Base-by-base conservation (phyloP, 345 rosid species). In the Psidium guajava region DNA sequence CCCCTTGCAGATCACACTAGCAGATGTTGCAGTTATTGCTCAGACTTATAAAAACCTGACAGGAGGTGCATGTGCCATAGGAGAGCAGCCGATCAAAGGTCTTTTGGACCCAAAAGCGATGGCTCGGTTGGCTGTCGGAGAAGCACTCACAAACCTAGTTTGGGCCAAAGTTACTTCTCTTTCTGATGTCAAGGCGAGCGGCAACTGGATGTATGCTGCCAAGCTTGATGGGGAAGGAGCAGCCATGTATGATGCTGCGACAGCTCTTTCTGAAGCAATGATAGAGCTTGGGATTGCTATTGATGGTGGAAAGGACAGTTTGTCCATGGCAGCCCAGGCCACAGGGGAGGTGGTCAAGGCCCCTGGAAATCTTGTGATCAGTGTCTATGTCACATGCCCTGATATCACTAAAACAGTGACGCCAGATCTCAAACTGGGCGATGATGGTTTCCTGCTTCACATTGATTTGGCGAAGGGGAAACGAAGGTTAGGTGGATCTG, bases 191-290 rank as follows among this genome's bases (percentile, higher is more conserved):
- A 97, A 97, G 89, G 98, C 98, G 3, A 97, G 98, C 82, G 98
- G 98, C 50, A 97, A 96, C 86, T 96, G 98, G 99, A 96, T 95
- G 97, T 95, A 95, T 87, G 99, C 99, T 83, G 99, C 99, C 69
- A 96, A 95, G 93, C 94, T 97, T 82, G 96, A 94, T 57, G 98
- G 98, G 86, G 98, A 97, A 92, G 99, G 99, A 57, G 95, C 98
- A 83, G 95, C 94, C 14, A 95, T 97, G 95, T 97, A 95, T 83
- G 98, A 97, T 89, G 99, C 97, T 85, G 98, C 98, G 6, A 89
- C 82, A 44, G 93, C 99, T 85, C 91, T 97, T 84, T 88, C 94
- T 22, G 97, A 94, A 87, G 96, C 99, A 8, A 94, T 97, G 98
- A 94, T 94, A 77, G 93, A 95, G 88, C 96, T 94, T 40, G 99